These are phyloP conservation scores for Trypanosoma brucei DNA, from an alignment of 208 protist genomes.

Conservation along the genomic window DNA sequence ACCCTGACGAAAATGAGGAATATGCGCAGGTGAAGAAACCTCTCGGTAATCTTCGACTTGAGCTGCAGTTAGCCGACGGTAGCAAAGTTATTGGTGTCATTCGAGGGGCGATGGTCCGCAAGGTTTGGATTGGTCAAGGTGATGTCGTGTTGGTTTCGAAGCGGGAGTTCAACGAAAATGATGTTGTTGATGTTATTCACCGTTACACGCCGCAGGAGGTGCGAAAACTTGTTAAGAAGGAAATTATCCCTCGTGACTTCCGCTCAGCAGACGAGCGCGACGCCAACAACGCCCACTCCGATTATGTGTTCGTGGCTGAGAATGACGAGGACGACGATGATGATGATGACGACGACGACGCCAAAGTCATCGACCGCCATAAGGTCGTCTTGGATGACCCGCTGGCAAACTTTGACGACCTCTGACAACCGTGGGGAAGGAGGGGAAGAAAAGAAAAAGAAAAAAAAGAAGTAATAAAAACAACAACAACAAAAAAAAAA, in stretches of 20 bases:
- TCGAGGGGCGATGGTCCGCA: constrained; percentile 83
- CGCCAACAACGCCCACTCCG: constrained; percentile 36
- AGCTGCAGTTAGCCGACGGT: constrained; percentile 85
- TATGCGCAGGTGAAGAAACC: constrained; percentile 97
- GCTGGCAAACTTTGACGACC: constrained; percentile 53
- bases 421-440: constrained; percentile 18
- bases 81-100: constrained; percentile 74
- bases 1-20: constrained; percentile 96
- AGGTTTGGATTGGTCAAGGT: constrained; percentile 72
- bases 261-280: constrained; percentile 62
- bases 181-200: constrained; percentile 82
- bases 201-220: constrained; percentile 69
- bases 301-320: constrained; percentile 68
- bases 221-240: constrained; percentile 70
- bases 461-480: not conserved
- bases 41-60: constrained; percentile 96
- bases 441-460: not conserved
- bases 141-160: constrained; percentile 80
- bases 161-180: constrained; percentile 78
- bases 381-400: constrained; percentile 73
- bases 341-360: constrained; percentile 41
- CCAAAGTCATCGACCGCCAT: constrained; percentile 60
- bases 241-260: constrained; percentile 81
- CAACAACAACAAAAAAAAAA: too few relatives aligned
- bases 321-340: constrained; percentile 56